Percentiles rank a stretch among this genome's conserved stretches.
These are phyloP conservation scores for Cladophialophora psammophila DNA, from an alignment of 2,329 filamentous ascomycete species.

Conservation along the genomic window DNA sequence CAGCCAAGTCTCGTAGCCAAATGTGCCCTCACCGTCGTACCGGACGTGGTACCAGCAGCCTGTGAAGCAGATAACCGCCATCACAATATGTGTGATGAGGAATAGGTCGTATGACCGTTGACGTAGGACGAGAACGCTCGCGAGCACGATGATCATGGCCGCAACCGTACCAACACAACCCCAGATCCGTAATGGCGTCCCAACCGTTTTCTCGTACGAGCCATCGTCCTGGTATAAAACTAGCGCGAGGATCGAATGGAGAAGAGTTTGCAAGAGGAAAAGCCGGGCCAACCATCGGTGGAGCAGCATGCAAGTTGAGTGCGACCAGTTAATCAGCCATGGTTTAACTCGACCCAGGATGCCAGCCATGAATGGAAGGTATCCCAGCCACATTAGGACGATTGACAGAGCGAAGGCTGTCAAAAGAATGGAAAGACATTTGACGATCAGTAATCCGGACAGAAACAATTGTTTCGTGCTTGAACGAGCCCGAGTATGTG, in stretches of 20 bases:
- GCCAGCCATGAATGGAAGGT: constrained; percentile 8
- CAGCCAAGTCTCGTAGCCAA: constrained; percentile 59
- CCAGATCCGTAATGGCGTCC: constrained; percentile 42
- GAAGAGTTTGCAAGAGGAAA: constrained; percentile 32
- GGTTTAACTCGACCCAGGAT: constrained; percentile 3
- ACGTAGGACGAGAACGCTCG: constrained; percentile 44
- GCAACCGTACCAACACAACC: constrained; percentile 48
- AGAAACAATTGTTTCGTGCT: background rate
- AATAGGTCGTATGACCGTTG: constrained; percentile 47
- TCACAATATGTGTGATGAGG: constrained; percentile 46
- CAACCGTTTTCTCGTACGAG: constrained; percentile 18
- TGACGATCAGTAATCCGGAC: background rate
- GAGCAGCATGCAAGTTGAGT: constrained; percentile 49
- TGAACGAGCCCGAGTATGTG: too few species aligned
- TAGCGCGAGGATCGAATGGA: constrained; percentile 34
- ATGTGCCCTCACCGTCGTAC: constrained; percentile 47
- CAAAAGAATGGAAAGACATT: constrained; percentile 7
- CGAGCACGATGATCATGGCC: constrained; percentile 42
- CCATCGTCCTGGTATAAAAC: constrained; percentile 11
- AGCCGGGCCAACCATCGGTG: constrained; percentile 47
- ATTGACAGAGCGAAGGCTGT: constrained; percentile 19
- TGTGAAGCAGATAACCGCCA: constrained; percentile 45
- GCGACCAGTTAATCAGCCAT: constrained; percentile 44
- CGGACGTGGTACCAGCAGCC: constrained; percentile 51
- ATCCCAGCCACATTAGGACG: constrained; percentile 15